Evolutionary conservation across 1,284 basidiomycete species (phyloP).

Genomic region (Ceratobasidium sp.): DNA sequence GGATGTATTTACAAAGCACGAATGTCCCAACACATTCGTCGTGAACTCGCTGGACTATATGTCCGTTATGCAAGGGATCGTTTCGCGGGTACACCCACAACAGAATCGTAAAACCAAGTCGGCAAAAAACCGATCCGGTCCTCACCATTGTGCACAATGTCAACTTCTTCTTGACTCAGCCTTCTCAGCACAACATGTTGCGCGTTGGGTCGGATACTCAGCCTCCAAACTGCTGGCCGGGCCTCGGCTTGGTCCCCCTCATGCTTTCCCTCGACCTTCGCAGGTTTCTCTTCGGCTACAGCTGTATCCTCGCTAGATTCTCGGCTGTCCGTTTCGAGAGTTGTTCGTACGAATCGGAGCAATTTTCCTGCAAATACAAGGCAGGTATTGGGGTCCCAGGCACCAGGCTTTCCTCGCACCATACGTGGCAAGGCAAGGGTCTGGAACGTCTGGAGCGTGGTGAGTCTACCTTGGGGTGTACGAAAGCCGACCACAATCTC

Average conservation of each 20-base stretch:
- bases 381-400: slow-evolving; percentile 81
- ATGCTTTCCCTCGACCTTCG: slow-evolving; percentile 70
- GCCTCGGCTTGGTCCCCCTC: slow-evolving; percentile 58
- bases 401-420: slow-evolving; percentile 75
- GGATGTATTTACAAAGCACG: background rate
- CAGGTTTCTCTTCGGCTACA: slow-evolving; percentile 64
- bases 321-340: slow-evolving; percentile 50
- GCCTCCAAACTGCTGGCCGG: slow-evolving; percentile 53
- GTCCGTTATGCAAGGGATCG: background rate
- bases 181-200: slow-evolving; percentile 20
- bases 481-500: slow-evolving; percentile 94
- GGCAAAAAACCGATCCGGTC: slow-evolving; percentile 80
- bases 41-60: slow-evolving; percentile 19
- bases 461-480: slow-evolving; percentile 75
- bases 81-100: slow-evolving; percentile 31
- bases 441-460: slow-evolving; percentile 72
- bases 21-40: background rate
- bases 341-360: slow-evolving; percentile 65
- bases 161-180: slow-evolving; percentile 56
- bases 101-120: slow-evolving; percentile 72
- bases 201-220: slow-evolving; percentile 54
- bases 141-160: slow-evolving; percentile 71
- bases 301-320: slow-evolving; percentile 16
- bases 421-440: slow-evolving; percentile 77
- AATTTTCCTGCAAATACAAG: slow-evolving; percentile 78